Percentiles rank a stretch among this genome's conserved stretches.
Conservation (phyloP, 2,329 filamentous ascomycete species). For the Fusarium fracticaudum region DNA sequence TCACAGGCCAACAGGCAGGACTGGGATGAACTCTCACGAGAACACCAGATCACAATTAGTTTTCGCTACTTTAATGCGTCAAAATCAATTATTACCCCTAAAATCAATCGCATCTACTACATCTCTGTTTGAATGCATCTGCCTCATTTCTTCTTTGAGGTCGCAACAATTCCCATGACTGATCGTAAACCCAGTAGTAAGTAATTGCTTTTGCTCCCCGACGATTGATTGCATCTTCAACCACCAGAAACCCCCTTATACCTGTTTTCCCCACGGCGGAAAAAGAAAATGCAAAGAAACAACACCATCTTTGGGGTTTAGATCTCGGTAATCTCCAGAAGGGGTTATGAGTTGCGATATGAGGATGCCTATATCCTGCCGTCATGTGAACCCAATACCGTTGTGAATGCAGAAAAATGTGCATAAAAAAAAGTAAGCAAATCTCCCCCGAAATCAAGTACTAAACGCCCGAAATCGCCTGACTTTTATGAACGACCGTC, state of each 20-base stretch:
- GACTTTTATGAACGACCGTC: background rate
- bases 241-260: slow-evolving; percentile 11
- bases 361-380: slow-evolving; percentile 12
- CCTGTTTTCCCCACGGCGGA: slow-evolving; percentile 4
- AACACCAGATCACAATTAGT: background rate
- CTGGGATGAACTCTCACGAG: slow-evolving; percentile 6
- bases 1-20: background rate
- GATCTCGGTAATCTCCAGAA: slow-evolving; percentile 23
- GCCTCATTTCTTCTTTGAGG: background rate
- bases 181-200: slow-evolving; percentile 4
- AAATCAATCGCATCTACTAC: slow-evolving; percentile 14
- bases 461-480: slow-evolving; percentile 12
- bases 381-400: slow-evolving; percentile 13
- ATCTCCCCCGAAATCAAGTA: slow-evolving; percentile 13
- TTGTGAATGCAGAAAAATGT: slow-evolving; percentile 5
- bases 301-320: slow-evolving; percentile 1
- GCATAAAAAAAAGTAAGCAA: slow-evolving; percentile 17
- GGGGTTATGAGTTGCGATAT: slow-evolving; percentile 3
- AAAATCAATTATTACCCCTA: slow-evolving; percentile 12
- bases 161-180: slow-evolving; percentile 15
- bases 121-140: slow-evolving; percentile 15
- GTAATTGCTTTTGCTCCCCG: background rate
- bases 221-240: slow-evolving; percentile 1
- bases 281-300: slow-evolving; percentile 27
- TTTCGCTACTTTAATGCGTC: background rate